These are phyloP conservation scores for Malus fusca DNA, from an alignment of 306 rosid genomes.

Conservation along the genomic window DNA sequence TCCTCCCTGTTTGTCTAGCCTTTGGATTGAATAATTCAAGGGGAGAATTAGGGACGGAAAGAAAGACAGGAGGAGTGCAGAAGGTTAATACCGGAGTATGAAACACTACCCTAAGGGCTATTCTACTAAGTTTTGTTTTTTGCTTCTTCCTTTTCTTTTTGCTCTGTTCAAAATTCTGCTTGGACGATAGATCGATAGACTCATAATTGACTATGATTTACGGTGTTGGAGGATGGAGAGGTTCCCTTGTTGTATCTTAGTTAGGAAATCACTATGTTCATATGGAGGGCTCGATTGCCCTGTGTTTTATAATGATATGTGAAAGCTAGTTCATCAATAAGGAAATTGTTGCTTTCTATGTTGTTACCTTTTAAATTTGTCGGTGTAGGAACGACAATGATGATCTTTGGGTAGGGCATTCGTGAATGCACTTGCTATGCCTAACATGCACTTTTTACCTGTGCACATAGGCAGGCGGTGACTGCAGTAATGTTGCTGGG, in stretches of 20 bases:
- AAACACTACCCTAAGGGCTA: background rate
- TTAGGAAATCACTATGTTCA: background rate
- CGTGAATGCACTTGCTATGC: slow-evolving; percentile 11
- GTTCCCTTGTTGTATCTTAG: background rate
- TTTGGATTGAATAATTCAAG: background rate
- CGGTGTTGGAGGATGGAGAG: background rate
- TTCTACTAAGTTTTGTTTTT: background rate
- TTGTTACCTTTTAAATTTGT: background rate
- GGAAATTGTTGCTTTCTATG: background rate
- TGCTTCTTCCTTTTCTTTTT: background rate
- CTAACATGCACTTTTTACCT: slow-evolving; percentile 2
- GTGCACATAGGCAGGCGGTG: slow-evolving; percentile 14
- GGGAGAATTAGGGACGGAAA: background rate
- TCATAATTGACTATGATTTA: background rate
- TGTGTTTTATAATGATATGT: background rate
- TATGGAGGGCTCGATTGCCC: background rate
- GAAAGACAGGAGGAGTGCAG: background rate
- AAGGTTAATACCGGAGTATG: background rate
- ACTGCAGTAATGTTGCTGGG: slow-evolving; percentile 14
- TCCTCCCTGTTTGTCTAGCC: background rate
- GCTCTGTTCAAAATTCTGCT: background rate
- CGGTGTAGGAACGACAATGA: background rate
- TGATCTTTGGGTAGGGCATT: slow-evolving; percentile 2
- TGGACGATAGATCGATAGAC: background rate
- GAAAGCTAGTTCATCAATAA: background rate